Base-by-base conservation (phyloP, 306 rosid species). In the Ochetophila trinervis region DNA sequence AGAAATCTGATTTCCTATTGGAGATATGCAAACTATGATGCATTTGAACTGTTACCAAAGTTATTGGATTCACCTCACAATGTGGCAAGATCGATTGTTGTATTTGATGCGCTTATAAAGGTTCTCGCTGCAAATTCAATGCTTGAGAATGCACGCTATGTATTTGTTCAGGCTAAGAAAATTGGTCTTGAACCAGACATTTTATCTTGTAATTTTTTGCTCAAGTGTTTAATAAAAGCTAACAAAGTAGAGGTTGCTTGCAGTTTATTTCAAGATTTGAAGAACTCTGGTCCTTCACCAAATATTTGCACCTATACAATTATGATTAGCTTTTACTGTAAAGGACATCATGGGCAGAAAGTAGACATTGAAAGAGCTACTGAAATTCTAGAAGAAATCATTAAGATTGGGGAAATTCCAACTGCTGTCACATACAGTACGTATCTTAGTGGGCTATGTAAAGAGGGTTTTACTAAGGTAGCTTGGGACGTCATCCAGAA, bases 381-480 rank as follows among this genome's bases (percentile, higher is more conserved):
- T 36, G 76, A 56, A 66, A 64, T 88, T 74, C 56, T 88, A 37
- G 80, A 82, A 36, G 87, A 72, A 63, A 67, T 86, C 62, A 73
- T 53, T 68, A 70, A 56, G 49, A 74, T 67, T 61, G 88, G 84
- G 77, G 60, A 66, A 73, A 35, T 14, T 51, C 94, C 90, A 16
- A 82, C 72, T 52, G 80, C 78, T 68, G 85, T 84, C 35, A 87
- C 90, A 0, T 82, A 68, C 57, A 55, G 94, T 73, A 76, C 76
- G 45, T 87, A 82, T 82, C 76, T 87, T 66, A 67, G 47, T 21
- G 94, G 90, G 24, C 83, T 87, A 65, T 84, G 90, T 82, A 80
- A 80, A 62, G 70, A 52, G 57, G 90, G 88, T 80, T 53, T 9
- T 18, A 54, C 60, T 51, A 71, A 63, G 60, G 62, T 61, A 73